phyloP scores from a whole-genome alignment of 768 basidiomycete genomes.

The Xerocomus potaroensis region DNA sequence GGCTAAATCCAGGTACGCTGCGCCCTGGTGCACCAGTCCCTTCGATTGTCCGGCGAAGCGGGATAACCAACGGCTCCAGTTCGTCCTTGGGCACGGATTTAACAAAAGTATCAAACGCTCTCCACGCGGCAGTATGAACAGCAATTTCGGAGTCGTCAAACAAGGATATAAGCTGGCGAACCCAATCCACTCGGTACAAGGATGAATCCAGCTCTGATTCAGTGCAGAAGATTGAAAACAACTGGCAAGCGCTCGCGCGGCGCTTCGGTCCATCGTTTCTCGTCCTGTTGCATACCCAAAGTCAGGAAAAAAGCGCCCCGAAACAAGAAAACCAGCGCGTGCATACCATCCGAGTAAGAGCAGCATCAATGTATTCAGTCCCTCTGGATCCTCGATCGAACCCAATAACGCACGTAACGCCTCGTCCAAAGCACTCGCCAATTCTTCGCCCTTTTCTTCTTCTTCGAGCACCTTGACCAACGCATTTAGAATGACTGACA shows the following conservation, averaged over 20 bases:
- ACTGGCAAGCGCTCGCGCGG: conserved; percentile 71
- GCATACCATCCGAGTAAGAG: conserved; percentile 82
- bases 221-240: conserved; percentile 82
- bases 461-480: conserved; percentile 76
- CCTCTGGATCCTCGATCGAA: conserved; percentile 83
- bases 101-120: conserved; percentile 80
- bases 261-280: conserved; percentile 68
- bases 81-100: conserved; percentile 92
- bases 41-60: conserved; percentile 86
- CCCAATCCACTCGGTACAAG: conserved; percentile 90
- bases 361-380: conserved; percentile 86
- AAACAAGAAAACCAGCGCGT: too few relatives aligned
- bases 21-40: conserved; percentile 73
- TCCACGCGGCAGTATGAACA: conserved; percentile 81
- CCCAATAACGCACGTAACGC: conserved; percentile 70
- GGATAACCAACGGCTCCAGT: conserved; percentile 83
- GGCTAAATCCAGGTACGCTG: conserved; percentile 79
- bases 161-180: conserved; percentile 79
- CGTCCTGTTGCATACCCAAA: too few relatives aligned
- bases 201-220: conserved; percentile 77
- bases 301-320: too few relatives aligned
- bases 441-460: conserved; percentile 62
- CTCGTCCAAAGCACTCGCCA: conserved; percentile 65
- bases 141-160: conserved; percentile 73
- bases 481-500: conserved; percentile 74